Percentiles rank a stretch among this genome's conserved stretches.
Conservation (phyloP, 129 eudicot genomes). For the Flaveria bidentis region DNA sequence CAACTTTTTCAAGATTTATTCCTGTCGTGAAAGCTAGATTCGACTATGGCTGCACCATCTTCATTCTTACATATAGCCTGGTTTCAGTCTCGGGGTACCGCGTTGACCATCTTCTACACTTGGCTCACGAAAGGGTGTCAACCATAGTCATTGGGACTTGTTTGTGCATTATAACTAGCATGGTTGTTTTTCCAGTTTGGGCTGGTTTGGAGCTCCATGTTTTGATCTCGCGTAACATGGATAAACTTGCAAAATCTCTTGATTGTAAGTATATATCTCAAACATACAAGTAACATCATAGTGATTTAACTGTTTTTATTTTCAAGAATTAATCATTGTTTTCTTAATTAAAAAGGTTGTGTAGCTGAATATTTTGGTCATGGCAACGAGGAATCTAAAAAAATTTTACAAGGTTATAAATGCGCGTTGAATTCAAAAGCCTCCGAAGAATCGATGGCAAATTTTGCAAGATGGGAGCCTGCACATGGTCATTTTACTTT, state of each 20-base stretch:
- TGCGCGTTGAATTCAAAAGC: constrained; percentile 60
- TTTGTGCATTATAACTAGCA: constrained; percentile 47
- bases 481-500: constrained; percentile 56
- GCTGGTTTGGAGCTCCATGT: constrained; percentile 67
- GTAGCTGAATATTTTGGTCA: constrained; percentile 47
- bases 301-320: neutral
- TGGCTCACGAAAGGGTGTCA: constrained; percentile 54
- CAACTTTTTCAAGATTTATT: constrained; percentile 58
- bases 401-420: constrained; percentile 47
- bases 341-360: constrained; percentile 36
- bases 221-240: constrained; percentile 48
- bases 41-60: constrained; percentile 66
- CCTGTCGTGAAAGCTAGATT: constrained; percentile 58
- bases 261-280: constrained; percentile 37
- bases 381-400: constrained; percentile 30
- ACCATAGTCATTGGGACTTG: constrained; percentile 56
- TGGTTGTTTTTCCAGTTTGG: constrained; percentile 61
- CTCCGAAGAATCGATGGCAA: constrained; percentile 60
- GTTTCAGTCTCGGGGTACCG: constrained; percentile 69
- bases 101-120: constrained; percentile 45
- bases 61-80: constrained; percentile 66
- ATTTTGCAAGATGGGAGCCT: constrained; percentile 74
- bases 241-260: constrained; percentile 51
- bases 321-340: neutral
- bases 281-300: neutral